These are phyloP conservation scores for Typha latifolia DNA, from an alignment of 176 grass and related monocot genomes.

Conservation along the genomic window DNA sequence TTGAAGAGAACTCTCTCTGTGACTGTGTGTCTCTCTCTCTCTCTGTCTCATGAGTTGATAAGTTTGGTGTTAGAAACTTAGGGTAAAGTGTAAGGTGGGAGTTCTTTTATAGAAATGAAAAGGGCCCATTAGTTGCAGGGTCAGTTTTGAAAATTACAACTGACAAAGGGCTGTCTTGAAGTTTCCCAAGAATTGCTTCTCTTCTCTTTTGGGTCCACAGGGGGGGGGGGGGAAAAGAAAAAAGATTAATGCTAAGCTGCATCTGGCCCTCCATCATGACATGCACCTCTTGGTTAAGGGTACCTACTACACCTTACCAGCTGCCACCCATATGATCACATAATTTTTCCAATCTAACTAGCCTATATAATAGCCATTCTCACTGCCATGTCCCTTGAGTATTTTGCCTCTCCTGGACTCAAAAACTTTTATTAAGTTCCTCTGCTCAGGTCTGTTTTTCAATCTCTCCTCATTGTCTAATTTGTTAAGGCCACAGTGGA, in stretches of 20 bases:
- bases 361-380: slow-evolving; percentile 38
- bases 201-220: slow-evolving; percentile 8
- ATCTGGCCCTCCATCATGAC: not conserved
- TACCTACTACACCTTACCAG: slow-evolving; percentile 39
- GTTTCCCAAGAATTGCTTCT: not conserved
- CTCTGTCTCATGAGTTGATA: no score
- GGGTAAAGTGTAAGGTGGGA: no score
- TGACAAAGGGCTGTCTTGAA: not conserved
- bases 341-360: slow-evolving; percentile 22
- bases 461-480: not conserved
- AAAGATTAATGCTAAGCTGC: not conserved
- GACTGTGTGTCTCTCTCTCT: no score
- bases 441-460: slow-evolving; percentile 50
- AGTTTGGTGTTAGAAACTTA: no score
- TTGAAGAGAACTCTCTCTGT: no score
- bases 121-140: slow-evolving; percentile 11
- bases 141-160: slow-evolving; percentile 4
- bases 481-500: not conserved
- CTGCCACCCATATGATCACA: slow-evolving; percentile 24
- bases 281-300: not conserved
- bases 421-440: not conserved
- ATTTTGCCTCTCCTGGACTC: slow-evolving; percentile 9
- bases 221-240: not conserved
- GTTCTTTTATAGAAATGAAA: not conserved
- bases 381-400: slow-evolving; percentile 9